Base-by-base conservation (phyloP, 2,329 filamentous ascomycete genomes). In the Hypoxylon sp. region DNA sequence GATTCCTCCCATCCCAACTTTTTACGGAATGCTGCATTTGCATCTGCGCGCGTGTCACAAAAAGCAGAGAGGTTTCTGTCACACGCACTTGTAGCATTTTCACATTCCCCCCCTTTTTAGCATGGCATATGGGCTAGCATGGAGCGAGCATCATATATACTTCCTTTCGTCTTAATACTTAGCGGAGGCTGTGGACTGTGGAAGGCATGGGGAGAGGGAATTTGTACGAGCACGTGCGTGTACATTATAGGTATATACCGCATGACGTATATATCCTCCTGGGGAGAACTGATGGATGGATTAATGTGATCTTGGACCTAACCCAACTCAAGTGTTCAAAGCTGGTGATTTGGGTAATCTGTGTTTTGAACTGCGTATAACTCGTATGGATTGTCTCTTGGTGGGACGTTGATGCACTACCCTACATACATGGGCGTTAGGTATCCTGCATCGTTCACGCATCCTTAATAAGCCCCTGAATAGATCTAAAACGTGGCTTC, bases 141-240 rank as follows among this genome's bases (percentile, higher is more conserved):
- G 62, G 50, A 68, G 65, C 68, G 68, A 64, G 68, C 65, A 68
- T 66, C 33, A 30, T 61, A 31, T 63, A 42, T 59, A 35, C 37
- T 64, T 57, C 14, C 30, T 61, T 54, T 50, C 22, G 20, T 61
- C 57, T 50, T 51, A 22, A 51, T 50, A 37, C 5, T 22, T 33
- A 22, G 37, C 25, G 60, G 25, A 63, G 25, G 25, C 40, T 59
- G 37, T 13, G 51, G 35, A 55, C 51, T 27, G 54, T 33, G 37
- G 25, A 46, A 8, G 27, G 42, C 30, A 35, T 50, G 46, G 22
- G 2, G 22, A 13, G 42, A 31, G 30, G 30, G 51, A 44, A 48
- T 40, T n/a, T 59, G 50, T 53, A 62, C 40, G 54, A 57, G 8
- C 22, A 66, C 40, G 54, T 51, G 8, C 22, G 40, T 54, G 55